Conservation (phyloP, 257 asterid genomes). For the Scutellaria galericulata region DNA sequence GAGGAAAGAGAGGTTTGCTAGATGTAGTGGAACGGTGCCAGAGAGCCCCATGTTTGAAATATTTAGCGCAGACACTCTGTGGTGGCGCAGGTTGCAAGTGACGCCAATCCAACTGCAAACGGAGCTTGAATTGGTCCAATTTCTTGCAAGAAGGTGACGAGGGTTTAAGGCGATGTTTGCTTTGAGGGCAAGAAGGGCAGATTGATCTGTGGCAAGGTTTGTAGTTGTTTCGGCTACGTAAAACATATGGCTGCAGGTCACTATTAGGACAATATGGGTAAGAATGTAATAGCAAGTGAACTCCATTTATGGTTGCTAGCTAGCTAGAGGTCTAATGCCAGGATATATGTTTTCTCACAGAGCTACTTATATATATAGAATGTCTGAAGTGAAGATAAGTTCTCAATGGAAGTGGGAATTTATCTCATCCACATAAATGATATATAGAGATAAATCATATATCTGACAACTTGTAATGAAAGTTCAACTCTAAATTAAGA, state of each 20-base stretch:
- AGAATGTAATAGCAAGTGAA: background rate
- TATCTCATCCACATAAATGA: too few relatives aligned
- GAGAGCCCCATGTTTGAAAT: slow-evolving; percentile 18
- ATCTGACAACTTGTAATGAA: too few relatives aligned
- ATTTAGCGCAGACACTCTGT: slow-evolving; percentile 23
- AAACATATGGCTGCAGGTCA: too few relatives aligned
- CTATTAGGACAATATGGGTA: background rate
- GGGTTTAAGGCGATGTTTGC: background rate
- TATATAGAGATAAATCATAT: too few relatives aligned
- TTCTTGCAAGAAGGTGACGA: background rate
- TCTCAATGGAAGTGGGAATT: too few relatives aligned
- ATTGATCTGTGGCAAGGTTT: slow-evolving; percentile 20
- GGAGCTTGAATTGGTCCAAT: slow-evolving; percentile 29
- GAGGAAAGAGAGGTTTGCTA: slow-evolving; percentile 33
- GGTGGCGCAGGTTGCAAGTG: slow-evolving; percentile 26
- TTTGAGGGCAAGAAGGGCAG: slow-evolving; percentile 31
- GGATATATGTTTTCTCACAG: too few relatives aligned
- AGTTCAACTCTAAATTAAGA: too few relatives aligned
- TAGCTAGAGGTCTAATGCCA: too few relatives aligned
- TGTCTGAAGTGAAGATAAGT: too few relatives aligned
- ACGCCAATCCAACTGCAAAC: slow-evolving; percentile 6
- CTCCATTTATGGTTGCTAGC: background rate
- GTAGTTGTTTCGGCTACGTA: too few relatives aligned
- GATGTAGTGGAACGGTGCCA: slow-evolving; percentile 21
- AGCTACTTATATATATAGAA: too few relatives aligned